These are phyloP conservation scores for Globisporangium irregulare DNA, from an alignment of 352 stramenopile species.

Conservation along the genomic window DNA sequence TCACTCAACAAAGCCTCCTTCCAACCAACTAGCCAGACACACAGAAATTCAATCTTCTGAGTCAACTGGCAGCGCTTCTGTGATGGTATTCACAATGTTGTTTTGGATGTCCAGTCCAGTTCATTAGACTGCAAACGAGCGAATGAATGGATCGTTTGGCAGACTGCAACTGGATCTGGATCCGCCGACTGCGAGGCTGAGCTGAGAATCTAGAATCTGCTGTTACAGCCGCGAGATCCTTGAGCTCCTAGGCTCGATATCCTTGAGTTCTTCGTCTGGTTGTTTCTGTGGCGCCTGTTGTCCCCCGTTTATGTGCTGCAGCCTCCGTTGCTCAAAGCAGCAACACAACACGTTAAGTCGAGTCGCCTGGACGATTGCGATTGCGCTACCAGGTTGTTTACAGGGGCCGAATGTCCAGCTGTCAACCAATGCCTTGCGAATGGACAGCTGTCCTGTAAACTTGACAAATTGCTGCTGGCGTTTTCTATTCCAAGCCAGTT, in stretches of 20 bases:
- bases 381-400: conserved; percentile 3
- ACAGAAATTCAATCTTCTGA: background rate
- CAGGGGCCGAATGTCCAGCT: background rate
- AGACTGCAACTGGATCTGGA: background rate
- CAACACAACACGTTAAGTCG: background rate
- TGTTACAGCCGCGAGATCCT: background rate
- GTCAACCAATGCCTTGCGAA: background rate
- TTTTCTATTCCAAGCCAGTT: background rate
- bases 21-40: too few relatives aligned
- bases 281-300: background rate
- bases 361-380: background rate
- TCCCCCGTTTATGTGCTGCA: conserved; percentile 1
- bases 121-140: background rate
- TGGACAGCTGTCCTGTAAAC: background rate
- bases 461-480: too few relatives aligned
- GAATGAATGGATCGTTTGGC: background rate
- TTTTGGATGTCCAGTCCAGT: background rate
- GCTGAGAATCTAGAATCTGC: background rate
- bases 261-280: background rate
- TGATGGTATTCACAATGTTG: background rate
- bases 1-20: background rate
- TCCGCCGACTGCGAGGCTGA: background rate
- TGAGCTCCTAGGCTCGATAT: background rate
- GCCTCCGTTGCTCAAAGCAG: background rate
- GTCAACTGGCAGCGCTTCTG: background rate